Evolutionary conservation across 345 rosid genomes (phyloP), one percentile per base, ranked within the genome.

Genomic region (Melaleuca alternifolia): DNA sequence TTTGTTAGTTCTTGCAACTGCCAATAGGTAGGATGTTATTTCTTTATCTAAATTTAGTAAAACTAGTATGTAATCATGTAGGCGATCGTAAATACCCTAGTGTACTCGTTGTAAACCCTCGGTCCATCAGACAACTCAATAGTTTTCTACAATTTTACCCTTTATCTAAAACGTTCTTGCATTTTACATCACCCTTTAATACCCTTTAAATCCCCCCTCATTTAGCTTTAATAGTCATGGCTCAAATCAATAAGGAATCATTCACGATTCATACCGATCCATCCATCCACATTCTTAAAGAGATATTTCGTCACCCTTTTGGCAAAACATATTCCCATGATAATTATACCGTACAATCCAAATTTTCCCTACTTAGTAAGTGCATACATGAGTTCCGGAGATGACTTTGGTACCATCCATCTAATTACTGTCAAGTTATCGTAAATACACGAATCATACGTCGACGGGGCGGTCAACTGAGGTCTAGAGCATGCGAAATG

Each of bases 201-300:
- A n/a, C n/a, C n/a, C n/a, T n/a, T n/a, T n/a, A n/a, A n/a, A n/a
- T n/a, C n/a, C n/a, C n/a, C n/a, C n/a, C n/a, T n/a, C n/a, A n/a
- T n/a, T 41, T 41, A 41, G 41, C 4, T 41, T 41, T 41, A 41
- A 4, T 41, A 41, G 0, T 5, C 79, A 2, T 33, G 23, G 10
- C 77, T 12, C 33, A 71, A 65, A 5, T 16, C 37, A 33, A 8
- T 18, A 37, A 0, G 18, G 2, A 0, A 18, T 0, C 26, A 3
- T 37, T 30, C 10, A 3, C 75, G 11, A 62, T 28, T 37, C 4
- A 41, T 18, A 0, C 20, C 13, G 0, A 18, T 71, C 26, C 7
- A 9, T 37, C 48, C 7, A 9, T 18, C 48, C 1, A 1, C 37
- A 10, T 37, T 71, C 26, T 20, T 50, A 50, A 50, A 41, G 33